A percentile compares a stretch with the other conserved stretches of the same genome.
Conservation (phyloP, 23 red algal genomes). For the Cyanidium caldarium region DNA sequence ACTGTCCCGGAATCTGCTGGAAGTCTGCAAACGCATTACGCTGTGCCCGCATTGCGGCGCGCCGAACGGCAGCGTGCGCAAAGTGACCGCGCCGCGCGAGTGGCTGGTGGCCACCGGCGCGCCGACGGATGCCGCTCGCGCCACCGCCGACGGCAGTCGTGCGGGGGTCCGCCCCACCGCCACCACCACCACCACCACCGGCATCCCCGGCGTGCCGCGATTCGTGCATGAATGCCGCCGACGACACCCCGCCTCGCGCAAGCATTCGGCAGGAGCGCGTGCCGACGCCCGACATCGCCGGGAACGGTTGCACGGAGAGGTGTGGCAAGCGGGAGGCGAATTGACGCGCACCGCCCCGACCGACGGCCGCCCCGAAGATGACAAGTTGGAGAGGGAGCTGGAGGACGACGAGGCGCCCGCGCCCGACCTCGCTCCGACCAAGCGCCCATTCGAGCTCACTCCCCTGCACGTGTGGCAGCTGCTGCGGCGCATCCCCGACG, state of each 20-base stretch:
- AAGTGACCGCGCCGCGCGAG: constrained; percentile 8
- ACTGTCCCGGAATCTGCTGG: constrained; percentile 33
- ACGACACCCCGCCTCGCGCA: too few species aligned
- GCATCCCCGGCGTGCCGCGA: not conserved
- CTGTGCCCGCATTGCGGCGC: constrained; percentile 50
- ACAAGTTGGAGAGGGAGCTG: too few species aligned
- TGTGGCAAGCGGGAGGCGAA: too few species aligned
- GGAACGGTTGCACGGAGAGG: too few species aligned
- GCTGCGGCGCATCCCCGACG: constrained; percentile 43
- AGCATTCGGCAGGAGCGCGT: too few species aligned
- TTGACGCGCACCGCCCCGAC: too few species aligned
- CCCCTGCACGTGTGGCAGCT: constrained; percentile 52
- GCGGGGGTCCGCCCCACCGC: not conserved
- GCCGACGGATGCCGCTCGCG: not conserved
- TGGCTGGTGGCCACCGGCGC: not conserved
- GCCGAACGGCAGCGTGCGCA: constrained; percentile 67
- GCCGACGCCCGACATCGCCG: too few species aligned
- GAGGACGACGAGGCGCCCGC: too few species aligned
- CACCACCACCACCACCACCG: not conserved
- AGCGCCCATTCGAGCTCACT: constrained; percentile 28
- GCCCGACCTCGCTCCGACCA: too few species aligned
- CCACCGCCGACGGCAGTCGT: not conserved
- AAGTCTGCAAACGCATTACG: constrained; percentile 23
- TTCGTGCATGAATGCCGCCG: constrained; percentile 8
- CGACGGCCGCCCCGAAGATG: too few species aligned